Conservation (phyloP, 2,329 filamentous ascomycete genomes). For the Hypoxylon sp. region DNA sequence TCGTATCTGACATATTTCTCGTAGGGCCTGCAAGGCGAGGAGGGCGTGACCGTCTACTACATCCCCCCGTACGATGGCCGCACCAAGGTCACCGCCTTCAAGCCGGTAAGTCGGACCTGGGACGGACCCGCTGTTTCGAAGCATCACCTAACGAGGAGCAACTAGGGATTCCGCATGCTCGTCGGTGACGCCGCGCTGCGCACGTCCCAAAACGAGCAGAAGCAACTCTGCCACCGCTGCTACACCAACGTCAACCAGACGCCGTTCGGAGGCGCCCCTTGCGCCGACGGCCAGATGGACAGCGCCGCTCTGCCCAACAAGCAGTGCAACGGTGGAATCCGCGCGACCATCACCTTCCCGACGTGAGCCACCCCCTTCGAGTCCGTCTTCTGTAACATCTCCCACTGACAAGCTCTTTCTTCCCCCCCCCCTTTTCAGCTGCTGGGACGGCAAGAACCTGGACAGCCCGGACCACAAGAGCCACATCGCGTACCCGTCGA, state of each 20-base stretch:
- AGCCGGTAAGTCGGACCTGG: conserved; percentile 32
- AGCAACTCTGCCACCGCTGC: conserved; percentile 39
- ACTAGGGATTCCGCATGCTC: conserved; percentile 41
- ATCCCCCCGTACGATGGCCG: conserved; percentile 37
- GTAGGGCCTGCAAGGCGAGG: conserved; percentile 34
- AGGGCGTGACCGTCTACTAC: conserved; percentile 39
- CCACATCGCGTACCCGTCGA: conserved; percentile 35
- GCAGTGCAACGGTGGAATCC: conserved; percentile 33
- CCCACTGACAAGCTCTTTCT: too few relatives aligned
- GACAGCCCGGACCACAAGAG: conserved; percentile 43
- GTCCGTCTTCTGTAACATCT: neutral
- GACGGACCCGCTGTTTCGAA: neutral
- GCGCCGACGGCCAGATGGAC: conserved; percentile 35
- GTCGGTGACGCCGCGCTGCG: conserved; percentile 36
- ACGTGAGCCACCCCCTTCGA: conserved; percentile 18
- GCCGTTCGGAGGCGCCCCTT: conserved; percentile 39
- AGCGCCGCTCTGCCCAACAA: conserved; percentile 29
- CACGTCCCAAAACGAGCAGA: conserved; percentile 30
- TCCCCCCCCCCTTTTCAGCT: conserved; percentile 8
- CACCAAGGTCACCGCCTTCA: conserved; percentile 38
- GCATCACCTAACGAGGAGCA: neutral
- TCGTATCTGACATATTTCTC: neutral
- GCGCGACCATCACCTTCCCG: conserved; percentile 38
- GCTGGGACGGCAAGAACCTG: conserved; percentile 43
- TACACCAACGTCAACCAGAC: conserved; percentile 36